Evolutionary conservation across 257 asterid species (phyloP), one percentile per base, ranked within the genome.

Genomic region (Jacaranda copaia): DNA sequence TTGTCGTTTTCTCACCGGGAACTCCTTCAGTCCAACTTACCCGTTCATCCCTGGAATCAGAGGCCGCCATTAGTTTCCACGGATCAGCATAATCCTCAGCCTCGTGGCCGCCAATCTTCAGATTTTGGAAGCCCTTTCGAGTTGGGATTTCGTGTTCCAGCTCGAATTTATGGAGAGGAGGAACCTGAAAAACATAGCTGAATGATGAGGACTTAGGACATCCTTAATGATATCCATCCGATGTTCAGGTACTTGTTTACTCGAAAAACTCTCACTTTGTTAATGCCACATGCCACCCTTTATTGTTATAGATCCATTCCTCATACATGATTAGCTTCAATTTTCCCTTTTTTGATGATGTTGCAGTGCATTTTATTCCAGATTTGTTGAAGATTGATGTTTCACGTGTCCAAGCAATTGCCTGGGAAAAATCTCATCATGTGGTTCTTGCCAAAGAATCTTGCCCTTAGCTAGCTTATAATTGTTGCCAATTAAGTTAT

Each of bases 1-100:
- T 42, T 74, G 38, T 62, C 79, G 20, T 77, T 84, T 74, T 15
- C 85, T 5, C 81, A 78, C 11, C 72, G 88, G 86, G 91, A 76
- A 70, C 72, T 84, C 82, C 87, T 84, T 81, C 89, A 83, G 83
- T 86, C 90, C 86, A 89, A 80, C 49, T 69, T 75, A 72, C 69
- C 55, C 42, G 25, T 16, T 18, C 79, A 73, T 64, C 72, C 83
- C 52, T 84, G 87, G 89, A 81, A 79, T 60, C 32, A 25, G 32
- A 25, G 67, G 80, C 8, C 83, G 76, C 78, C 76, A 20, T 13
- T 82, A 32, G 64, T 75, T 40, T 61, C 64, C 40, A 48, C 72
- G 5, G 75, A 76, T 60, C 83, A 72, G 5, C 80, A 66, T 9
- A 19, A 59, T 75, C 39, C 60, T 32, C 77, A 10, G 14, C 70